Conservation (phyloP, 2,329 filamentous ascomycete species). For the Botryosphaeria dothidea region DNA sequence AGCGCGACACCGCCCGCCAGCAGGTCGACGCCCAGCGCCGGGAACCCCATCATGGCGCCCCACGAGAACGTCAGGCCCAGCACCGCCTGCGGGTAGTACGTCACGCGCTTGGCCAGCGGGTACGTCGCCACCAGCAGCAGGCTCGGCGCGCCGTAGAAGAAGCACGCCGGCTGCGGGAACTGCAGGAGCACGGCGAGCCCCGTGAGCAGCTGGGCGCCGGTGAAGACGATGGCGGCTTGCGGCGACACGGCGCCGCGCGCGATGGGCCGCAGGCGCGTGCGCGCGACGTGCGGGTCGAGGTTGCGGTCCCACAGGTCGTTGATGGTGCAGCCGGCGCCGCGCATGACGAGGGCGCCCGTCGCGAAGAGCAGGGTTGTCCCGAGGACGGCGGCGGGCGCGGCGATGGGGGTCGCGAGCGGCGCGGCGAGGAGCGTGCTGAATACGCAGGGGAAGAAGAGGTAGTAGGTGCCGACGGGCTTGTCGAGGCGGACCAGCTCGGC, state of each 20-base stretch:
- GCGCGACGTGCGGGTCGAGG: slow-evolving; percentile 75
- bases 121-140: slow-evolving; percentile 73
- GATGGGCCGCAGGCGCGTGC: slow-evolving; percentile 77
- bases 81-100: slow-evolving; percentile 83
- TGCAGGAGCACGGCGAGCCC: slow-evolving; percentile 75
- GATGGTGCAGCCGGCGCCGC: slow-evolving; percentile 83
- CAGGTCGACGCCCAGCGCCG: slow-evolving; percentile 77
- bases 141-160: slow-evolving; percentile 77
- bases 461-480: slow-evolving; percentile 79
- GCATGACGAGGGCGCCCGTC: slow-evolving; percentile 78
- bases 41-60: slow-evolving; percentile 87
- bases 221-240: slow-evolving; percentile 70
- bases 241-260: slow-evolving; percentile 76
- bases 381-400: slow-evolving; percentile 61
- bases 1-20: slow-evolving; percentile 63
- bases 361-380: slow-evolving; percentile 70
- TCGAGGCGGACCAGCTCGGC: slow-evolving; percentile 79
- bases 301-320: slow-evolving; percentile 91
- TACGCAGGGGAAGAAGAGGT: slow-evolving; percentile 81
- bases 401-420: slow-evolving; percentile 63
- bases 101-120: slow-evolving; percentile 81
- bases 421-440: slow-evolving; percentile 83
- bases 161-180: slow-evolving; percentile 66
- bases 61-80: slow-evolving; percentile 85
- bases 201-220: slow-evolving; percentile 70